Evolutionary conservation across 148 eudicot genomes (phyloP).

Genomic region (Persicaria maculosa): DNA sequence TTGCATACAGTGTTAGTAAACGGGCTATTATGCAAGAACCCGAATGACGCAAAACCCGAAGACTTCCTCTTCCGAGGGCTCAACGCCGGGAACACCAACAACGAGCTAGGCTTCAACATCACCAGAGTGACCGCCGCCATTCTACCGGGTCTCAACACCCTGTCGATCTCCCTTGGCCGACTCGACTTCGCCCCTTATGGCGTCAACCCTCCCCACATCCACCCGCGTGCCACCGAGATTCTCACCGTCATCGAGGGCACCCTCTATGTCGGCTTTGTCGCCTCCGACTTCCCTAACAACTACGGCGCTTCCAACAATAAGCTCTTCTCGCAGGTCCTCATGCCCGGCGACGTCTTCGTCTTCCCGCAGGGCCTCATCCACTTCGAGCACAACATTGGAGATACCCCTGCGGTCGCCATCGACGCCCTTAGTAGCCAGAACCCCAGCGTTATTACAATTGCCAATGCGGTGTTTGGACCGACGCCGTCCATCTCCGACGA

Average conservation of each 20-base stretch:
- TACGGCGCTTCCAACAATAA: no score
- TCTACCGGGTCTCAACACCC: slow-evolving; percentile 32
- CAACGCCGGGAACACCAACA: slow-evolving; percentile 22
- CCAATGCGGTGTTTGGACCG: no score
- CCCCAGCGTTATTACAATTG: no score
- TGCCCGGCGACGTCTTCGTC: no score
- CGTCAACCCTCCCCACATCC: slow-evolving; percentile 32
- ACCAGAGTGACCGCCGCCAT: slow-evolving; percentile 26
- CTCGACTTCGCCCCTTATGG: slow-evolving; percentile 30
- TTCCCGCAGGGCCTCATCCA: no score
- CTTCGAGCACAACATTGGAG: no score
- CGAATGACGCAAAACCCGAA: slow-evolving; percentile 17
- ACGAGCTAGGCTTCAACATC: slow-evolving; percentile 23
- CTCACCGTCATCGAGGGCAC: slow-evolving; percentile 20
- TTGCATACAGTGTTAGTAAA: slow-evolving; percentile 5
- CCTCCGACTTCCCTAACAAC: no score
- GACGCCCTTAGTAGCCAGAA: no score
- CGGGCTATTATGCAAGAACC: slow-evolving; percentile 25
- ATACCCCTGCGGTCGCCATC: no score
- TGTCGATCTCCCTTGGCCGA: slow-evolving; percentile 27
- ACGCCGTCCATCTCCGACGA: no score
- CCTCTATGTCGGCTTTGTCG: slow-evolving; percentile 17
- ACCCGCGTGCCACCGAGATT: slow-evolving; percentile 35
- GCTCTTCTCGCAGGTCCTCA: no score
- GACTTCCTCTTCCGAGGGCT: slow-evolving; percentile 31